Percentiles rank a stretch among this genome's conserved stretches.
These are phyloP conservation scores for Drechslera avenae DNA, from an alignment of 2,329 filamentous ascomycete species.

Conservation along the genomic window DNA sequence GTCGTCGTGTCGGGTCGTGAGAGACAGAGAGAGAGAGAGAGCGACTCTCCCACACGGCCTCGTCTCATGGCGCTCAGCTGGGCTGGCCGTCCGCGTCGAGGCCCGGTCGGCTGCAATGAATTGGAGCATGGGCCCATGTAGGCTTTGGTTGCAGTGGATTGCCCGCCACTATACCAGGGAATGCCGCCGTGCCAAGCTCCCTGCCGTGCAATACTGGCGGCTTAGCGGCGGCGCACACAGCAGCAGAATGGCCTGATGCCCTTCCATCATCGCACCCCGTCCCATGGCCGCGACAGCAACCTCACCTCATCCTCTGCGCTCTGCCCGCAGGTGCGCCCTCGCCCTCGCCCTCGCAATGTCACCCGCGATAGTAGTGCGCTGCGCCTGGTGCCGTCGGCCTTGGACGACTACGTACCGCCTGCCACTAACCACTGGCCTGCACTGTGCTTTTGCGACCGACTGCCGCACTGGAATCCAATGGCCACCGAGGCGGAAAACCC, in stretches of 20 bases:
- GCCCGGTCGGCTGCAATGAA: too few relatives aligned
- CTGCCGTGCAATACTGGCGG: slow-evolving; percentile 18
- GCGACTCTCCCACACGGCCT: too few relatives aligned
- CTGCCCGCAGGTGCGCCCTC: too few relatives aligned
- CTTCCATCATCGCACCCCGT: neutral
- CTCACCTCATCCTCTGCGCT: too few relatives aligned
- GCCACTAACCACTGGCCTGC: slow-evolving; percentile 3
- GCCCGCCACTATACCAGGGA: neutral
- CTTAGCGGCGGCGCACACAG: slow-evolving; percentile 11
- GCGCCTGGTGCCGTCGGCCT: too few relatives aligned
- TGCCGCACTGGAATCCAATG: slow-evolving; percentile 25
- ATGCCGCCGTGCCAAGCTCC: neutral
- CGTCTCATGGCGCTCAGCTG: slow-evolving; percentile 1
- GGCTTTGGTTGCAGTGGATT: too few relatives aligned
- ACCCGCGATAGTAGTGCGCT: too few relatives aligned
- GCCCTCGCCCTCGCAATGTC: too few relatives aligned
- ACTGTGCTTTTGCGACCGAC: slow-evolving; percentile 17
- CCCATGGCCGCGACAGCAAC: too few relatives aligned
- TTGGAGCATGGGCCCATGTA: too few relatives aligned
- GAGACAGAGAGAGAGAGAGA: too few relatives aligned
- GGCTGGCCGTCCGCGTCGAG: neutral
- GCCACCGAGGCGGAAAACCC: slow-evolving; percentile 19
- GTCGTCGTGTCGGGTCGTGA: too few relatives aligned
- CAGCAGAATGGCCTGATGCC: slow-evolving; percentile 24
- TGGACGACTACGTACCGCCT: neutral